Evolutionary conservation across 805 yeast species (phyloP).

Genomic region (Isabelozyma pseudorhagii): DNA sequence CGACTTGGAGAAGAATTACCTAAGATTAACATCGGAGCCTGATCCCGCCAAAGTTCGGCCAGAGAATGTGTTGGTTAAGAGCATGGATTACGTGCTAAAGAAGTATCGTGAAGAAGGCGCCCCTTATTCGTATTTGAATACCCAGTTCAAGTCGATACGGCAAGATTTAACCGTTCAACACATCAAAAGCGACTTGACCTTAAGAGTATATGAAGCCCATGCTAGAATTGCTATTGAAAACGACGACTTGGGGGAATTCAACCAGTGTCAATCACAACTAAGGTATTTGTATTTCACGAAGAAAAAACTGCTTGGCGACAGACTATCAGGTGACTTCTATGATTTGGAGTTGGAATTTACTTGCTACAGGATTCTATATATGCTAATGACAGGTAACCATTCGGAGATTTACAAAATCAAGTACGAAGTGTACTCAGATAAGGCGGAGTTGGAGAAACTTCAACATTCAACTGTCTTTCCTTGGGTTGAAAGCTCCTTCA

Average conservation of each 20-base stretch:
- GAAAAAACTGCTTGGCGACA: constrained; percentile 25
- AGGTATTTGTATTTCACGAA: constrained; percentile 53
- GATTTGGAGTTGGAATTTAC: constrained; percentile 55
- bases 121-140: constrained; percentile 76
- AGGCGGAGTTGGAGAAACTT: background rate
- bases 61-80: constrained; percentile 50
- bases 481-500: constrained; percentile 3
- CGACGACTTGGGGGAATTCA: constrained; percentile 87
- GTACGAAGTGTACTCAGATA: constrained; percentile 4
- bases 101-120: constrained; percentile 44
- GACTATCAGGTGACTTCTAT: constrained; percentile 11
- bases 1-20: constrained; percentile 70
- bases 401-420: constrained; percentile 49
- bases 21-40: constrained; percentile 88
- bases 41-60: constrained; percentile 85
- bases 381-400: constrained; percentile 67
- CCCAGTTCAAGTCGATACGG: constrained; percentile 87
- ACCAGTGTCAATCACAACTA: constrained; percentile 88
- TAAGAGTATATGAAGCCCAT: constrained; percentile 78
- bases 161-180: constrained; percentile 94
- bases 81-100: constrained; percentile 51
- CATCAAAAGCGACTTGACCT: constrained; percentile 72
- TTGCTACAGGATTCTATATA: constrained; percentile 70
- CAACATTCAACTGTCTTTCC: background rate
- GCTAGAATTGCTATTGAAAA: constrained; percentile 83